A percentile compares a stretch with the other conserved stretches of the same genome.
These are phyloP conservation scores for Plantago ovata DNA, from an alignment of 257 asterid species.

Conservation along the genomic window DNA sequence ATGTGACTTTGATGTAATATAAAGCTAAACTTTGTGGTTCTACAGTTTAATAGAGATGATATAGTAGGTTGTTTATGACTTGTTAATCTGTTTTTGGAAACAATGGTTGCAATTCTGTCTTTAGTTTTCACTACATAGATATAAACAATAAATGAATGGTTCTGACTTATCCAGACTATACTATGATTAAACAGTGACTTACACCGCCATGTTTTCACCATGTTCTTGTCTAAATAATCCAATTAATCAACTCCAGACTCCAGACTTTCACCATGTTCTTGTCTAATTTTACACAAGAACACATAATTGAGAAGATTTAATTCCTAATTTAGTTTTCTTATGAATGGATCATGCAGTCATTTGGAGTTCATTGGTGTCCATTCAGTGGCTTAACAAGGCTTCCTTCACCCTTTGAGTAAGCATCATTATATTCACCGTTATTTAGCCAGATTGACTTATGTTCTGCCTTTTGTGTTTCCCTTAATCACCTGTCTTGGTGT, in stretches of 20 bases:
- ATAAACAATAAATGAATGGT: too few relatives aligned
- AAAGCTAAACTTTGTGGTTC: too few relatives aligned
- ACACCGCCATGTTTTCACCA: not conserved
- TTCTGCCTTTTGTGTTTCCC: not conserved
- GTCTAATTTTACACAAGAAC: not conserved
- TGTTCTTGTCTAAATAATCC: not conserved
- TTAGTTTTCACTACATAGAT: too few relatives aligned
- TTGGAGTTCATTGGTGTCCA: slow-evolving; percentile 98
- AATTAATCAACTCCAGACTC: too few relatives aligned
- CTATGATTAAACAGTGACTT: slow-evolving; percentile 1
- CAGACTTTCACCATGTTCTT: not conserved
- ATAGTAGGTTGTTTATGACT: too few relatives aligned
- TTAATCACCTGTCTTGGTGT: not conserved
- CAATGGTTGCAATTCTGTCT: too few relatives aligned
- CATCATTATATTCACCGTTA: slow-evolving; percentile 16
- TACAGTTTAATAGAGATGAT: too few relatives aligned
- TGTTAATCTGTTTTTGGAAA: too few relatives aligned
- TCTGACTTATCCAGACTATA: not conserved
- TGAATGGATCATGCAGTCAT: slow-evolving; percentile 55
- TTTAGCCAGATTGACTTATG: slow-evolving; percentile 1
- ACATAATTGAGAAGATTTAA: not conserved
- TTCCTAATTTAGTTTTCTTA: slow-evolving; percentile 19
- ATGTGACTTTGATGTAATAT: too few relatives aligned
- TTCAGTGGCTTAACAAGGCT: slow-evolving; percentile 68
- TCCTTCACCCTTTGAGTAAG: slow-evolving; percentile 81